Evolutionary conservation across 2,329 filamentous ascomycete species (phyloP), one percentile per base, ranked within the genome.

Genomic region (Colletotrichum gloeosporioides): DNA sequence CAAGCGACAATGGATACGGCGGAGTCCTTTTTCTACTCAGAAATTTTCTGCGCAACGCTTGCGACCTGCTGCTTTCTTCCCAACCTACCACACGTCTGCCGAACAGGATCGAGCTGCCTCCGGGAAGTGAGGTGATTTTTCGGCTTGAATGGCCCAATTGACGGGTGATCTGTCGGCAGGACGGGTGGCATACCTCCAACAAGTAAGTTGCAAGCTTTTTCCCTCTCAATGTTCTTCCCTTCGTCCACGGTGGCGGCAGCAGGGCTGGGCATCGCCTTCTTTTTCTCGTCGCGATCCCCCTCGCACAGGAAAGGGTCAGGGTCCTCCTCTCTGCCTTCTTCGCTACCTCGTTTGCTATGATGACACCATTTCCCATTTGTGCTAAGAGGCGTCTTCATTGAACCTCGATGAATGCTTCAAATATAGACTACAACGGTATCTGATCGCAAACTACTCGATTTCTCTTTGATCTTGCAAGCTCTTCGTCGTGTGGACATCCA

Each of bases 351-450:
- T 66, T 77, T 86, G 81, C 81, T 70, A 83, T 93, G 92, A 94
- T 93, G 92, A 93, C 89, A 90, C 86, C 85, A 80, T 84, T 86
- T 83, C 85, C 81, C 83, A 81, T 80, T 81, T 85, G 89, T 88
- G 88, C 91, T 87, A 88, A 93, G 90, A 90, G 89, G 88, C 87
- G 84, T 87, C 87, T 89, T 89, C 88, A 89, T 85, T 89, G 88
- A 83, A 76, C 88, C 90, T 91, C 90, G 79, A 86, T 93, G 92
- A 89, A 87, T 86, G 91, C 87, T 89, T 88, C 88, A 90, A 90
- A 82, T 92, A 93, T 94, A 94, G 95, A 97, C 95, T 97, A 97
- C 95, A 96, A 97, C 95, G 95, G 95, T 97, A 97, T 97, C 95
- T 97, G 95, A 97, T 91, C 44, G 88, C 82, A 68, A 74, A 80